Evolutionary conservation across 805 yeast genomes (phyloP), one percentile per base, ranked within the genome.

Genomic region (Monosporozyma yasuniensis): DNA sequence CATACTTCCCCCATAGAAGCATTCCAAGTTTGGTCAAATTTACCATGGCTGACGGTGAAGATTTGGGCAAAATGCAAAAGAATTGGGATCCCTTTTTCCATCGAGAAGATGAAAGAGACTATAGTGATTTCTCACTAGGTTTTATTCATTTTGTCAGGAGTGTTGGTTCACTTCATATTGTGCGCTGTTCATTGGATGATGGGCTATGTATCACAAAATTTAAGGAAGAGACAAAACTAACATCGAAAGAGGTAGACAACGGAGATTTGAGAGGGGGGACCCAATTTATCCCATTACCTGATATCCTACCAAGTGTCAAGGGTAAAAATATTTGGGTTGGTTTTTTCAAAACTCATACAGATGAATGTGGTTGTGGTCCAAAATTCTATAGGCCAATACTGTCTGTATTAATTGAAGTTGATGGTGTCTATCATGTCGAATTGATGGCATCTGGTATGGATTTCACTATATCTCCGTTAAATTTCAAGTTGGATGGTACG

Each of bases 261-360:
- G 23, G 16, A 4, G 25, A 14, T 11, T 27, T 46, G 10, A 38
- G 38, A 48, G 59, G 59, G 39, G 59, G 58, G 10, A 54, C 62
- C 10, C 62, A 57, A 42, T 56, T 47, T 45, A 49, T 57, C 21
- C 52, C 47, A n/a, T 42, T 59, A 42, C 61, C 61, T 7, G 46
- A 30, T 18, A 28, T 44, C 5, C 16, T 57, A 4, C 61, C 61
- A 3, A 39, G 39, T 16, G 51, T 58, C 9, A 48, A 53, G 23
- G 54, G 51, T 19, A 54, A 54, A 42, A 51, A 54, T 30, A 51
- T 57, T 25, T 58, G 62, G 62, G 50, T 58, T 18, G 59, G 61
- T n/a, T 57, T 58, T 46, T 54, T 58, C 12, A 54, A 57, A 39
- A 35, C 53, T 27, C 57, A 54, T 30, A 42, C 53, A 12, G 7